phyloP scores from a whole-genome alignment of 2,329 filamentous ascomycete species.

The Neofusicoccum sp. region DNA sequence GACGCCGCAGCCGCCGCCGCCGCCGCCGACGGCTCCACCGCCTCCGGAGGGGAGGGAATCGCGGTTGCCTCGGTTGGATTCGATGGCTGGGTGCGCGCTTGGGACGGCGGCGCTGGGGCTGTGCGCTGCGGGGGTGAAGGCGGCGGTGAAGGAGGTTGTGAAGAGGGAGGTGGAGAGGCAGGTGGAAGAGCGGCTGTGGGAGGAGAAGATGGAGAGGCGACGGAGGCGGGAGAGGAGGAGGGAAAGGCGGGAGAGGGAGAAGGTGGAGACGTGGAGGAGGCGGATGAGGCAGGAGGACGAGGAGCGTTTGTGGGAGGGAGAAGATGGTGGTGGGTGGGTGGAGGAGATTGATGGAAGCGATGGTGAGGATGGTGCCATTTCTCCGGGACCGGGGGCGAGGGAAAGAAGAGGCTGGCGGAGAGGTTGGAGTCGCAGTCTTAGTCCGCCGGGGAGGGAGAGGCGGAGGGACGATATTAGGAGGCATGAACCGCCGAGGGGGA shows the following conservation, averaged over 20 bases:
- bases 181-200: background rate
- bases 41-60: background rate
- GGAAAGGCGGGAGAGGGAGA: background rate
- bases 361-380: background rate
- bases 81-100: background rate
- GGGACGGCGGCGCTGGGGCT: background rate
- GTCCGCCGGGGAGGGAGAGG: background rate
- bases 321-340: background rate
- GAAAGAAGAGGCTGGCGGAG: background rate
- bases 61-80: background rate
- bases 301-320: background rate
- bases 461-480: background rate
- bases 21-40: background rate
- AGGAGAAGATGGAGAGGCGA: background rate
- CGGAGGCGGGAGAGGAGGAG: background rate
- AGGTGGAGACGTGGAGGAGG: background rate
- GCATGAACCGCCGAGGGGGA: background rate
- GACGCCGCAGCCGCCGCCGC: background rate
- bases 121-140: background rate
- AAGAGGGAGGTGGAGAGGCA: conserved; percentile 2
- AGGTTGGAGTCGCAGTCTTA: conserved; percentile 8
- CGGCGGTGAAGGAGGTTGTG: background rate
- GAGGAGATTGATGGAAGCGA: background rate
- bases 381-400: background rate
- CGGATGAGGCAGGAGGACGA: background rate